Evolutionary conservation across 805 yeast genomes (phyloP).

Genomic region (Teunomyces atbi): DNA sequence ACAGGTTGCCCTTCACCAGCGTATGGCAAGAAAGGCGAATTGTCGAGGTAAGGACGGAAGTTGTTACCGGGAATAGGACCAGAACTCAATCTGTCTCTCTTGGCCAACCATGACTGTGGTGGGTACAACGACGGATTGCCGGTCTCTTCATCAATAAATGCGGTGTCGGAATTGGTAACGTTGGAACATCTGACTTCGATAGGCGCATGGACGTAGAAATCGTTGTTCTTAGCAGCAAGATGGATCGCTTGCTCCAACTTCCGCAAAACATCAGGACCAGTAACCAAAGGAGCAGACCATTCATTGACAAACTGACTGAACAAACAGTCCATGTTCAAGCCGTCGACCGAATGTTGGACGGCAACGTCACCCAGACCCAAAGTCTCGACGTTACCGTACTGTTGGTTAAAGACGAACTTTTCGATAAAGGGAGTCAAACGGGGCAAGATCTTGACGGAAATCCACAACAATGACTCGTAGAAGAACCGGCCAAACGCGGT

Average conservation of each 20-base stretch:
- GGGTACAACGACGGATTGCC: slow-evolving; percentile 42
- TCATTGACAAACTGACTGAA: slow-evolving; percentile 93
- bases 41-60: slow-evolving; percentile 77
- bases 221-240: slow-evolving; percentile 56
- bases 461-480: slow-evolving; percentile 76
- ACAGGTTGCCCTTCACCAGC: slow-evolving; percentile 42
- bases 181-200: slow-evolving; percentile 93
- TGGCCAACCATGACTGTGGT: slow-evolving; percentile 47
- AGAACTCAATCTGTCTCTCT: slow-evolving; percentile 50
- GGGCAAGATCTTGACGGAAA: slow-evolving; percentile 72
- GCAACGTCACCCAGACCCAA: slow-evolving; percentile 59
- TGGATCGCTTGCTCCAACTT: slow-evolving; percentile 62
- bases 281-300: slow-evolving; percentile 89
- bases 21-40: slow-evolving; percentile 67
- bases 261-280: slow-evolving; percentile 69
- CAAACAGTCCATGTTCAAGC: slow-evolving; percentile 92
- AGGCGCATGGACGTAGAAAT: slow-evolving; percentile 90
- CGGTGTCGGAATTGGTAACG: slow-evolving; percentile 52
- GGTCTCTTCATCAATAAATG: slow-evolving; percentile 31
- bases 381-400: slow-evolving; percentile 75
- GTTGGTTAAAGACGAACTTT: slow-evolving; percentile 78
- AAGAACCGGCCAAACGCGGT: slow-evolving; percentile 72
- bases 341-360: slow-evolving; percentile 79
- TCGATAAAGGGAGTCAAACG: slow-evolving; percentile 82
- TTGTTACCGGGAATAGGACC: slow-evolving; percentile 88